Percentiles rank a stretch among this genome's conserved stretches.
phyloP scores from a whole-genome alignment of 1,139 yeast species.

The Sugiyamaella paludigena region DNA sequence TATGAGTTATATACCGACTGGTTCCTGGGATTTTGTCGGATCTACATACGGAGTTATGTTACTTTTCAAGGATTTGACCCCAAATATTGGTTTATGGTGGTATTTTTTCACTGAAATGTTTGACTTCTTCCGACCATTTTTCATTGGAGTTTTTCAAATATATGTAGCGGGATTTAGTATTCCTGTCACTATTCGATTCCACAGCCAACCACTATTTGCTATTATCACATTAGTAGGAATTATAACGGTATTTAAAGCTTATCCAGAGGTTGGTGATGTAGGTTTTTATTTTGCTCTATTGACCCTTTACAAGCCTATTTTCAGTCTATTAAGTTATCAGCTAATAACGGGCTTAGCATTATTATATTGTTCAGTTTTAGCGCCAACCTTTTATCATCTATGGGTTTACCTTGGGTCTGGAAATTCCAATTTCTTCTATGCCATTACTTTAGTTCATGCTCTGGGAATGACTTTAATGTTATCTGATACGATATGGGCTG shows the following conservation, averaged over 20 bases:
- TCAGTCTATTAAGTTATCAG: slow-evolving; percentile 43
- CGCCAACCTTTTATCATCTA: slow-evolving; percentile 88
- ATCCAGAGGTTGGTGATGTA: slow-evolving; percentile 84
- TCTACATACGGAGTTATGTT: slow-evolving; percentile 64
- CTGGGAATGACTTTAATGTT: slow-evolving; percentile 66
- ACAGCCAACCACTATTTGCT: slow-evolving; percentile 56
- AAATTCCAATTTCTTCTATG: slow-evolving; percentile 92
- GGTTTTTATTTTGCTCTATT: slow-evolving; percentile 64
- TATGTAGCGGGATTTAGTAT: slow-evolving; percentile 65
- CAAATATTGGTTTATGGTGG: slow-evolving; percentile 98
- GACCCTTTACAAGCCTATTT: slow-evolving; percentile 52
- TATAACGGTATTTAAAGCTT: slow-evolving; percentile 72
- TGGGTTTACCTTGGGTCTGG: slow-evolving; percentile 97
- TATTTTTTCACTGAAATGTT: slow-evolving; percentile 94
- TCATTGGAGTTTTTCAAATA: slow-evolving; percentile 77
- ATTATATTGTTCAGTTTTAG: slow-evolving; percentile 54
- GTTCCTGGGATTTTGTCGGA: slow-evolving; percentile 53
- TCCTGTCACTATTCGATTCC: slow-evolving; percentile 72
- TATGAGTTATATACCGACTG: slow-evolving; percentile 44
- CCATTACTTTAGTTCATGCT: slow-evolving; percentile 81
- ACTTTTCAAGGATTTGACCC: slow-evolving; percentile 64
- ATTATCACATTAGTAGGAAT: slow-evolving; percentile 62
- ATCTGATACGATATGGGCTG: slow-evolving; percentile 82
- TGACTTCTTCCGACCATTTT: slow-evolving; percentile 81
- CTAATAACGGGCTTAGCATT: slow-evolving; percentile 46